Evolutionary conservation across 1,284 basidiomycete genomes (phyloP).

Genomic region (Kalmanozyma brasiliensis): DNA sequence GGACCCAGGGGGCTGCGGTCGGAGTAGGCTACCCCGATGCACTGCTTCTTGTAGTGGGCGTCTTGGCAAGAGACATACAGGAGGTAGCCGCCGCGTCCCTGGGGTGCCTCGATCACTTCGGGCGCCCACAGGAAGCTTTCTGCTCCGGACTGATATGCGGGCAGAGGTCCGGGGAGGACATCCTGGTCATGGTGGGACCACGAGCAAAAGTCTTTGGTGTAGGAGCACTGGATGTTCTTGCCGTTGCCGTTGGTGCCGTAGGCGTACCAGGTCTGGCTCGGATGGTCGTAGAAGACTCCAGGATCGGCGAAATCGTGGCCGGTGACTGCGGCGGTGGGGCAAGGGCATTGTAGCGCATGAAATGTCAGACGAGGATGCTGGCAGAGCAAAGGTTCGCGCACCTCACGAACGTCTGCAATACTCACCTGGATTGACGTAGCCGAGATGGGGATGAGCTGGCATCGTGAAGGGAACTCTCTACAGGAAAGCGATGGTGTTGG

Average conservation of each 20-base stretch:
- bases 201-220: slow-evolving; percentile 49
- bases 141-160: slow-evolving; percentile 36
- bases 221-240: slow-evolving; percentile 53
- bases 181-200: slow-evolving; percentile 52
- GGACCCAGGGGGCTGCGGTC: slow-evolving; percentile 42
- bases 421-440: slow-evolving; percentile 50
- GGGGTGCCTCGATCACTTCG: slow-evolving; percentile 52
- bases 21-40: slow-evolving; percentile 55
- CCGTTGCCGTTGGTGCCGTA: slow-evolving; percentile 55
- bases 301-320: slow-evolving; percentile 57
- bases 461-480: slow-evolving; percentile 11
- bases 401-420: background rate
- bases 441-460: slow-evolving; percentile 52
- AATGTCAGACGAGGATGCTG: background rate
- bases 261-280: slow-evolving; percentile 42
- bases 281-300: slow-evolving; percentile 48
- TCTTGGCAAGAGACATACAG: slow-evolving; percentile 57
- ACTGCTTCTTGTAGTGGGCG: slow-evolving; percentile 40
- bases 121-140: slow-evolving; percentile 55
- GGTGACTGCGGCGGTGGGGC: slow-evolving; percentile 14
- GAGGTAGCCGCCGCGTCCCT: slow-evolving; percentile 46
- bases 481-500: no score
- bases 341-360: no score
- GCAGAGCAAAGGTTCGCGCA: background rate
- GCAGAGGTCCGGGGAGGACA: slow-evolving; percentile 50